These are phyloP conservation scores for Chaetoceros muelleri DNA, from an alignment of 108 stramenopile species.

Conservation along the genomic window DNA sequence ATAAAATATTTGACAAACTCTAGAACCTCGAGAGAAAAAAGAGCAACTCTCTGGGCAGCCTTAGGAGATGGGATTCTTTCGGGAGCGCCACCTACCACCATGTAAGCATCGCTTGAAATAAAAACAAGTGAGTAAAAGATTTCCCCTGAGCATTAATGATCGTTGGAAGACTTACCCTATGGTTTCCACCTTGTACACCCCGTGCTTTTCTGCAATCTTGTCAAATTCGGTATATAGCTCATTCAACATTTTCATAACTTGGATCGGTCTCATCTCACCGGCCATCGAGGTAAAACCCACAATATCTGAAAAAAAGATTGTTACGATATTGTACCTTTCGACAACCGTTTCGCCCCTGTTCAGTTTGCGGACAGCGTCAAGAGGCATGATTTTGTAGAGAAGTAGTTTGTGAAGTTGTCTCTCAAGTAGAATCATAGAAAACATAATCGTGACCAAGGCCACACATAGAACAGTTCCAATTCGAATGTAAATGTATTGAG, in stretches of 20 bases:
- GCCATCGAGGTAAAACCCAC: constrained; percentile 58
- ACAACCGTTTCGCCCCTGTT: constrained; percentile 3
- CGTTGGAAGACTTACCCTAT: constrained; percentile 2
- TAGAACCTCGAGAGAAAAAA: constrained; percentile 20
- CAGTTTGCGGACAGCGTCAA: neutral
- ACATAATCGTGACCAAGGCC: neutral
- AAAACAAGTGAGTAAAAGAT: neutral
- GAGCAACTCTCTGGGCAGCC: constrained; percentile 25
- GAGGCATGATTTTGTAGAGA: constrained; percentile 6
- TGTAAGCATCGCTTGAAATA: constrained; percentile 21
- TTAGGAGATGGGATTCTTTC: constrained; percentile 15
- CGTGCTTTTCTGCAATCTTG: constrained; percentile 33
- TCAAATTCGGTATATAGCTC: constrained; percentile 50
- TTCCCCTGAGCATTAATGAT: neutral
- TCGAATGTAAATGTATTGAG: neutral
- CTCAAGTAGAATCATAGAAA: neutral
- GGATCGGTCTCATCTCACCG: constrained; percentile 29
- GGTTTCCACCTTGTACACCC: constrained; percentile 53
- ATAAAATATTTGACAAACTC: constrained; percentile 18
- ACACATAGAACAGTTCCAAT: neutral
- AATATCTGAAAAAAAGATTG: constrained; percentile 74
- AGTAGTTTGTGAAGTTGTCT: neutral
- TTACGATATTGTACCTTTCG: constrained; percentile 42
- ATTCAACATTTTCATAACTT: constrained; percentile 56
- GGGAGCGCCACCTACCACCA: constrained; percentile 29